These are phyloP conservation scores for Umbelopsis isabellina DNA, from an alignment of 192 early-diverging fungal species.

Conservation along the genomic window DNA sequence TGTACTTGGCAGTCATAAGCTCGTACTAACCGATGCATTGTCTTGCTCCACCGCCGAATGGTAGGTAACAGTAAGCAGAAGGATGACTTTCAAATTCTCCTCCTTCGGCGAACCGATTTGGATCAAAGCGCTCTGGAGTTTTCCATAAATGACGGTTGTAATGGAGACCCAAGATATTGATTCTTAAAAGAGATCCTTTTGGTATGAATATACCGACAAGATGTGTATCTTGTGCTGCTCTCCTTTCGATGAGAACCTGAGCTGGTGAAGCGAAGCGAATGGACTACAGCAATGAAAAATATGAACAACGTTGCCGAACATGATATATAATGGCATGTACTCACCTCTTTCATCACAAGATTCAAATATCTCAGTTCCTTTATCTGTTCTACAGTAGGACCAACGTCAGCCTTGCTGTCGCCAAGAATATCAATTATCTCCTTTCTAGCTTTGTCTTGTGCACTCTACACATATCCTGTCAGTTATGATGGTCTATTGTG, in stretches of 20 bases:
- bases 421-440: conserved; percentile 33
- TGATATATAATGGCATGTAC: neutral
- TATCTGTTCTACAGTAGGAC: conserved; percentile 46
- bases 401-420: conserved; percentile 24
- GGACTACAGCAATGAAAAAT: conserved; percentile 37
- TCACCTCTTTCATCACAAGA: conserved; percentile 32
- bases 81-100: neutral
- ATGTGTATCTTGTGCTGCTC: conserved; percentile 7
- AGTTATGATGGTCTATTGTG: neutral
- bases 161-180: conserved; percentile 23
- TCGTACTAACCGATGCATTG: conserved; percentile 21
- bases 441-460: conserved; percentile 30
- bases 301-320: conserved; percentile 25
- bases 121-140: conserved; percentile 11
- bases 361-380: conserved; percentile 31
- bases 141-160: conserved; percentile 18
- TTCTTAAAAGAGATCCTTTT: conserved; percentile 20
- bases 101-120: conserved; percentile 14
- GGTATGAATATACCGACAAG: conserved; percentile 21
- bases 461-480: neutral
- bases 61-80: conserved; percentile 11
- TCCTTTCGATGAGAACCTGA: neutral
- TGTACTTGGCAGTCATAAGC: neutral
- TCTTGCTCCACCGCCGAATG: conserved; percentile 10
- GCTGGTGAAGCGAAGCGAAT: conserved; percentile 14